Conservation (phyloP, 805 yeast species). For the Saccharomycopsis javanensis region DNA sequence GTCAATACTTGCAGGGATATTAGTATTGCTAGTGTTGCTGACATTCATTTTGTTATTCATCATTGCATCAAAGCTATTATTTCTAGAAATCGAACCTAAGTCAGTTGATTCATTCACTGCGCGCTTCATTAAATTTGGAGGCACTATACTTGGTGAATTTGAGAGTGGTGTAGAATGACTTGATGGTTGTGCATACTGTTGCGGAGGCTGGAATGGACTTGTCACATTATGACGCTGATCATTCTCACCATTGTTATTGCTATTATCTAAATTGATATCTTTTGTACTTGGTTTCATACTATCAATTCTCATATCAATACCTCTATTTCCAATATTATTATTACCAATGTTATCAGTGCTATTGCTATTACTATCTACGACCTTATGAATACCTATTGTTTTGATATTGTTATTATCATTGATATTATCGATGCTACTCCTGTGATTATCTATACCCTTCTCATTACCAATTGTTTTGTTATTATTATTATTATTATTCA, state of each 20-base stretch:
- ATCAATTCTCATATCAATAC: background rate
- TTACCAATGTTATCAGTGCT: background rate
- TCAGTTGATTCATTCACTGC: background rate
- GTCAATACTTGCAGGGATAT: constrained; percentile 8
- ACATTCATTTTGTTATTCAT: background rate
- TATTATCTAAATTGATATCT: too few relatives aligned
- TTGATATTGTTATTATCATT: constrained; percentile 20
- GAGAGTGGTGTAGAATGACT: constrained; percentile 9
- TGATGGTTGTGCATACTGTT: constrained; percentile 4
- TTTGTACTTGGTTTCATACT: background rate
- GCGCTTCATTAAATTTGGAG: constrained; percentile 1
- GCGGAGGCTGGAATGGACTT: background rate
- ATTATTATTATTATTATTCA: constrained; percentile 12
- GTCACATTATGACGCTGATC: background rate
- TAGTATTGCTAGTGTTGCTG: background rate
- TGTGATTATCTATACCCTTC: too few relatives aligned
- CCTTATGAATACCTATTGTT: background rate
- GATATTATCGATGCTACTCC: constrained; percentile 22
- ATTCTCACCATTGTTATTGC: background rate
- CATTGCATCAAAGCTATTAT: background rate
- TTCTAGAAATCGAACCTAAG: background rate
- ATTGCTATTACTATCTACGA: background rate
- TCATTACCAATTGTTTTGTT: too few relatives aligned
- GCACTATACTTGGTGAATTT: constrained; percentile 10
- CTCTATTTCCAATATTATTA: background rate